Conservation (phyloP, 192 early-diverging fungal species). For the Rhizoclosmatium sp. region DNA sequence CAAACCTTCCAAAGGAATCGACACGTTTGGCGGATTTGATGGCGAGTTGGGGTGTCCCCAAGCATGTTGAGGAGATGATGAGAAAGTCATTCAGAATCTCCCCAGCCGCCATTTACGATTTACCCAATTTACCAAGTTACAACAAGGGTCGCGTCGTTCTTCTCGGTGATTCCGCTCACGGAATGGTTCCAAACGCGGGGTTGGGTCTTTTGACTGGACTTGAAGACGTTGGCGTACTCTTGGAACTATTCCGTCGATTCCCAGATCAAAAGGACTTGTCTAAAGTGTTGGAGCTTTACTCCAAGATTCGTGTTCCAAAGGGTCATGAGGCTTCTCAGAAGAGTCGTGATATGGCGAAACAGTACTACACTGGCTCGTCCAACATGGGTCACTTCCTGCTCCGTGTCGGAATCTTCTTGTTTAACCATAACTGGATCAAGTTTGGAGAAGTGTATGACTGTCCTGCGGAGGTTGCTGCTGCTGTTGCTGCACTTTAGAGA, state of each 20-base stretch:
- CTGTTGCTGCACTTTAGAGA: too few relatives aligned
- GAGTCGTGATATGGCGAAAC: too few relatives aligned
- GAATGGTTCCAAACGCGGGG: constrained; percentile 1
- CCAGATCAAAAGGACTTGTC: not conserved
- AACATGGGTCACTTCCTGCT: too few relatives aligned
- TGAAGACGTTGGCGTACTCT: constrained; percentile 6
- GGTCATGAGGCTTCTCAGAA: too few relatives aligned
- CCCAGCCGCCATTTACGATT: constrained; percentile 13
- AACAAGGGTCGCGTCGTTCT: constrained; percentile 17
- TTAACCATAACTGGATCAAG: too few relatives aligned
- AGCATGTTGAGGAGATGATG: constrained; percentile 21
- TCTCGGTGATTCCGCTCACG: constrained; percentile 28
- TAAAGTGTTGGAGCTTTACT: constrained; percentile 2
- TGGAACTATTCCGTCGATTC: not conserved
- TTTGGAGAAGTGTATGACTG: too few relatives aligned
- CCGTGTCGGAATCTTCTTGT: too few relatives aligned
- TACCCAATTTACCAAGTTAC: not conserved
- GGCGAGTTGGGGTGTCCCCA: constrained; percentile 17
- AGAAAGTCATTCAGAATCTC: constrained; percentile 16
- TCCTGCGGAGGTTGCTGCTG: too few relatives aligned
- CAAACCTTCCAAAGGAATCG: constrained; percentile 19
- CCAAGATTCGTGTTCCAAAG: not conserved
- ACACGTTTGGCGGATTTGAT: constrained; percentile 17
- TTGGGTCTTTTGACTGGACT: not conserved
- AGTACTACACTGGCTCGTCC: too few relatives aligned